Evolutionary conservation across 352 stramenopile genomes (phyloP), one percentile per base, ranked within the genome.

Genomic region (Pythium phragmiticola): DNA sequence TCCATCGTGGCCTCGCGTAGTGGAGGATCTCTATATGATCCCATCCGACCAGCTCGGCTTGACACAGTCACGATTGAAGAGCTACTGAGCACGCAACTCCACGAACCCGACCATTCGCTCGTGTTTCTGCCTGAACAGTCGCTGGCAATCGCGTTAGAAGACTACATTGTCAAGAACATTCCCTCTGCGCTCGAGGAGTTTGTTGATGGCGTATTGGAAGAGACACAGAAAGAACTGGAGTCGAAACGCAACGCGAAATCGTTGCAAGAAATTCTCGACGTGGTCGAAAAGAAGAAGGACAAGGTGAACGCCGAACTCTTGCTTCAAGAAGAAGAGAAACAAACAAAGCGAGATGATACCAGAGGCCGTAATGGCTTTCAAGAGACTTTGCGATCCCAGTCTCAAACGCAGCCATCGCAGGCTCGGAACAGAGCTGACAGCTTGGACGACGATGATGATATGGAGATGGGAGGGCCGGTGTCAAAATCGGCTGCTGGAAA

Each of bases 141-240:
- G 37, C 56, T 96, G 28, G 72, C 79, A 30, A 71, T 88, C 16
- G 87, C 87, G 9, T 57, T 96, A 3, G 86, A 94, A 51, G 78
- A 90, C 2, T 96, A 93, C 58, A 83, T 91, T 1, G 52, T 88
- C 19, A 96, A 92, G 69, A 94, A 91, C 60, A 87, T 91, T 13
- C 60, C 84, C 26, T 83, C 79, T 2, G 87, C 87, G 21, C 76
- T 96, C 48, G 80, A 91, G 47, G 82, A 94, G 21, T 91, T 90
- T 66, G 83, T 92, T 16, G 75, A 87, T 42, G 68, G 60, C 9
- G 69, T 90, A 9, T 60, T 96, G 0, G 75, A 92, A 46, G 73
- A 89, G 19, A 92, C 86, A 14, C 86, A 94, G 67, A 72, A 69
- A 51, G 82, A 91, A 54, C 60, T 96, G 3, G 71, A 47, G 9